Conservation (phyloP, 179 eudicot genomes). For the Spergularia azorica region DNA sequence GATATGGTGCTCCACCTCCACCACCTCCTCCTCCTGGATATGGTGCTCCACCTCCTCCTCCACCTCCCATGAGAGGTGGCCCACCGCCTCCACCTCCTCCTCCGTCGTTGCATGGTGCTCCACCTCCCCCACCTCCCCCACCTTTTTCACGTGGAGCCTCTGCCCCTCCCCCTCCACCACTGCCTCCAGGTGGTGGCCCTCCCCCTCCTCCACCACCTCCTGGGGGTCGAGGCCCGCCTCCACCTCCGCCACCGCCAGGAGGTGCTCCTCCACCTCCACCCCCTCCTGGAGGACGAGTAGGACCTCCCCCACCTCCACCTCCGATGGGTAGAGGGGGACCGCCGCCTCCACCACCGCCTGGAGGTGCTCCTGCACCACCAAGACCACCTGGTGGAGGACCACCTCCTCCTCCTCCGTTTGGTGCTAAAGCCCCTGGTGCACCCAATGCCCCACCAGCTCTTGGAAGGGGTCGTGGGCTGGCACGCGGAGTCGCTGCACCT, state of each 20-base stretch:
- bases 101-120: slow-evolving; percentile 27
- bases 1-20: slow-evolving; percentile 25
- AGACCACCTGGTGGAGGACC: slow-evolving; percentile 72
- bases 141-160: no score
- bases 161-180: no score
- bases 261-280: slow-evolving; percentile 57
- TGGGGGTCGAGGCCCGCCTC: background rate
- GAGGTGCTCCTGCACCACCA: slow-evolving; percentile 75
- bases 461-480: slow-evolving; percentile 66
- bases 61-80: slow-evolving; percentile 16
- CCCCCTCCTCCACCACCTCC: slow-evolving; percentile 58
- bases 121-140: slow-evolving; percentile 33
- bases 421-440: slow-evolving; percentile 51
- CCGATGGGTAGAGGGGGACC: slow-evolving; percentile 33
- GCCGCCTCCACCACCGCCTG: slow-evolving; percentile 45
- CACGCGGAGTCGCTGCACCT: slow-evolving; percentile 43
- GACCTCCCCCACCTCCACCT: slow-evolving; percentile 49
- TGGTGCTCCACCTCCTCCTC: slow-evolving; percentile 31
- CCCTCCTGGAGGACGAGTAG: slow-evolving; percentile 21
- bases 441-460: slow-evolving; percentile 37
- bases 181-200: slow-evolving; percentile 23
- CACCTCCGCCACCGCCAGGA: no score
- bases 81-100: slow-evolving; percentile 42
- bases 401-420: slow-evolving; percentile 81
- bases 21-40: slow-evolving; percentile 33